Base-by-base conservation (phyloP, 2,329 filamentous ascomycete species). In the Ciborinia camelliae region DNA sequence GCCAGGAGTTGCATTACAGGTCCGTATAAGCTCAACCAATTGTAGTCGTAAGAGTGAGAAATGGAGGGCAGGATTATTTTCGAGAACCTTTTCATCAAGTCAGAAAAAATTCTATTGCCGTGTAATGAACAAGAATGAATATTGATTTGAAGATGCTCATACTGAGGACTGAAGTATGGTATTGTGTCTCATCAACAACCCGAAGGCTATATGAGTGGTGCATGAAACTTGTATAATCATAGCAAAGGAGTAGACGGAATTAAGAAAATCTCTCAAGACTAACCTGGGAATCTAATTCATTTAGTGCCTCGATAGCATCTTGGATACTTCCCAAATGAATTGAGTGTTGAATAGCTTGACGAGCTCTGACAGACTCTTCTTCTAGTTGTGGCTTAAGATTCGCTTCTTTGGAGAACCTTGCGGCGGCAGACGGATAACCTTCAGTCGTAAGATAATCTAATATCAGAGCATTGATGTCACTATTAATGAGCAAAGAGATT, bases 191-290 rank as follows among this genome's bases (percentile, higher is more conserved):
- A 96, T 96, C 95, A 95, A 86, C 79, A 86, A 88, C 87, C 86
- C 82, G 82, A 85, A 87, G 86, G 84, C 83, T 83, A 86, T 98
- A 95, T 92, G 95, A 92, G 95, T 99, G 95, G 95, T 99, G 95
- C 95, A 99, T 99, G 94, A 96, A 93, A 63, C 62, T 63, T 84
- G 83, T 91, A 82, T 97, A 97, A 99, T 99, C 95, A 95, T 93
- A 79, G 85, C 83, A 85, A 80, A 66, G 71, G 67, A 53, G 59
- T 68, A 54, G 59, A 62, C 57, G 61, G 63, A 50, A 63, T 55
- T 63, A 37, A 54, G 26, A 67, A 63, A 41, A 26, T 18, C n/a
- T n/a, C n/a, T n/a, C n/a, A 18, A n/a, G 41, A 75, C 90, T 79
- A 87, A 99, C 95, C 85, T 95, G 88, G 71, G 92, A 90, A 71